Evolutionary conservation across 1,139 yeast genomes (phyloP), one percentile per base, ranked within the genome.

Genomic region (Saccharomycopsis crataegensis): DNA sequence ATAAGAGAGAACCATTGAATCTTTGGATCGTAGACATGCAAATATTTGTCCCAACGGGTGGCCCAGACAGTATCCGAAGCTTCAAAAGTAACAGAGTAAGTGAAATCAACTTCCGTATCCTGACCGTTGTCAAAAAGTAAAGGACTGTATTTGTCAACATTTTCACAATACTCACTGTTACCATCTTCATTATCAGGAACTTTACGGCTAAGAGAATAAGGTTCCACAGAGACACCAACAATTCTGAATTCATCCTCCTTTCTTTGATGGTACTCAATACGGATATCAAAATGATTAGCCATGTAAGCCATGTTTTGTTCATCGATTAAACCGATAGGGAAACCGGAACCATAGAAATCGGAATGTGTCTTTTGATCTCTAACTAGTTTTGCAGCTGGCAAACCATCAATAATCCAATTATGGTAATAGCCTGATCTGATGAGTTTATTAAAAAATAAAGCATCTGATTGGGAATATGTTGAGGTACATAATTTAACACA

Each of bases 31-130:
- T 83, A 86, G 41, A 86, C 94, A 64, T 89, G 96, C 64, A 93
- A 77, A 67, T 93, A 93, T 68, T 89, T 88, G 68, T 93, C 99
- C 99, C 99, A 93, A 72, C 99, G 83, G 1, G 98, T 93, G 37
- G 98, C 98, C 99, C 98, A 93, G 9, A 84, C 82, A 12, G 94
- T 87, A 12, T 72, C 73, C 14, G 95, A 85, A 56, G 78, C 77
- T 36, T 71, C 68, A 76, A 93, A 93, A 40, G 67, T 70, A 37
- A 84, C 85, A 3, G 86, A 79, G 64, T 84, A 84, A 17, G 86
- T 74, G 68, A 79, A 84, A 5, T 71, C 65, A 41, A 82, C 85
- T 8, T 63, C 62, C 11, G 77, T 73, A 11, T 71, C 73, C 11
- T 63, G 65, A 14, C 68, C 69, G 48, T 70, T 71, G 44, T 65